Evolutionary conservation across 1,284 basidiomycete genomes (phyloP).

Genomic region (Cutaneotrichosporon spelunceum): DNA sequence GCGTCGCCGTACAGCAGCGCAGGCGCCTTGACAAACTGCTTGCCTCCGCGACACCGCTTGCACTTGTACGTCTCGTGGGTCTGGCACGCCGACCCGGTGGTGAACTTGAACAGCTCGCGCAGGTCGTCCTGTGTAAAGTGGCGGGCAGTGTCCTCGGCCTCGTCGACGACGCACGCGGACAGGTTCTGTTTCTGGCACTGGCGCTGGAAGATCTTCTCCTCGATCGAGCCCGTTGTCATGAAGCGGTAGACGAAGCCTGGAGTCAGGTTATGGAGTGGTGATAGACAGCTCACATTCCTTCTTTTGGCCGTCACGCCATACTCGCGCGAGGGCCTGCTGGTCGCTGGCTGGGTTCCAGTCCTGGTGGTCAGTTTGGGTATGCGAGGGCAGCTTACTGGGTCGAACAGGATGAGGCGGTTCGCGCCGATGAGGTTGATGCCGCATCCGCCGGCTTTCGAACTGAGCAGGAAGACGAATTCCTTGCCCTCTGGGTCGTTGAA

Average conservation of each 20-base stretch:
- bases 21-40: conserved; percentile 75
- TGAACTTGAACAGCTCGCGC: conserved; percentile 87
- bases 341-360: conserved; percentile 99
- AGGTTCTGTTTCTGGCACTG: conserved; percentile 90
- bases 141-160: conserved; percentile 90
- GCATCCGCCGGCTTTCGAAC: conserved; percentile 95
- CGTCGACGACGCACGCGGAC: conserved; percentile 95
- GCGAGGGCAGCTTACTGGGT: conserved; percentile 65
- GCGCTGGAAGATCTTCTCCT: conserved; percentile 97
- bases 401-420: conserved; percentile 91
- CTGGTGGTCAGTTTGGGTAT: conserved; percentile 40
- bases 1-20: conserved; percentile 94
- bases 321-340: conserved; percentile 95
- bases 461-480: conserved; percentile 93
- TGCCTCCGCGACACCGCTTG: conserved; percentile 85
- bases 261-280: conserved; percentile 4
- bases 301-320: conserved; percentile 99
- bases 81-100: conserved; percentile 81
- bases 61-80: conserved; percentile 99
- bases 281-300: conserved; percentile 76
- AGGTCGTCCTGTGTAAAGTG: conserved; percentile 91
- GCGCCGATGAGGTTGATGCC: conserved; percentile 98
- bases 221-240: conserved; percentile 95
- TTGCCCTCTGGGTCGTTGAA: conserved; percentile 96
- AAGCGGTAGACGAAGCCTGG: conserved; percentile 96